Base-by-base conservation (phyloP, 2,329 filamentous ascomycete species). In the Ophiosphaerella herpotricha region DNA sequence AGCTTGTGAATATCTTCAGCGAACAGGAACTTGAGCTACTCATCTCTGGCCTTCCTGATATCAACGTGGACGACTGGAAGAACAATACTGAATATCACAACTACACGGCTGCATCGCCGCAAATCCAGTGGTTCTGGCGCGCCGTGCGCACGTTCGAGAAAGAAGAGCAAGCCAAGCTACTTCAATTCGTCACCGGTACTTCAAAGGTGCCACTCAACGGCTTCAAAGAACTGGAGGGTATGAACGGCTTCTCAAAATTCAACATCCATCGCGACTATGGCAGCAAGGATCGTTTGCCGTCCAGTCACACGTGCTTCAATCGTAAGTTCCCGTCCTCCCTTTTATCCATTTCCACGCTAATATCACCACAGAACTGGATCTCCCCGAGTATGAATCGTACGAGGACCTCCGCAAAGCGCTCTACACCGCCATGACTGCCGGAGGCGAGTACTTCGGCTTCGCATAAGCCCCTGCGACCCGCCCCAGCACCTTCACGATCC, bases 71-170 rank as follows among this genome's bases (percentile, higher is more conserved):
- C 68, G 94, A 99, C 76, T 99, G 94, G 94, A 97, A 96, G 83
- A 91, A 90, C 76, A 96, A 97, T 75, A 96, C 93, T 2, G 95
- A 99, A 71, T 97, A 99, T 66, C 93, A 97, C 76, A 97, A 97
- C 75, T 99, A 99, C 78, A 91, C 85, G 4, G 88, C 90, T 29
- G 93, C 92, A 0, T 97, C 94, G 3, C 90, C 91, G 38, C 95
- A 99, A 72, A 96, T 99, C 52, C 92, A 97, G 73, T 99, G 94
- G 94, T 99, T 99, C 85, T 99, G 94, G 94, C 88, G 95, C 67
- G 94, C 94, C 23, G 86, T 99, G 37, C 87, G 94, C 64, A 96
- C 92, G 4, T 99, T 97, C 69, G 95, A 97, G 79, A 97, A 97
- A 78, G 95, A 99, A 78, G 95, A 99, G 77, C 90, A 91, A 53